phyloP scores from a whole-genome alignment of 2,329 filamentous ascomycete species.

The Trichoderma simmonsii region DNA sequence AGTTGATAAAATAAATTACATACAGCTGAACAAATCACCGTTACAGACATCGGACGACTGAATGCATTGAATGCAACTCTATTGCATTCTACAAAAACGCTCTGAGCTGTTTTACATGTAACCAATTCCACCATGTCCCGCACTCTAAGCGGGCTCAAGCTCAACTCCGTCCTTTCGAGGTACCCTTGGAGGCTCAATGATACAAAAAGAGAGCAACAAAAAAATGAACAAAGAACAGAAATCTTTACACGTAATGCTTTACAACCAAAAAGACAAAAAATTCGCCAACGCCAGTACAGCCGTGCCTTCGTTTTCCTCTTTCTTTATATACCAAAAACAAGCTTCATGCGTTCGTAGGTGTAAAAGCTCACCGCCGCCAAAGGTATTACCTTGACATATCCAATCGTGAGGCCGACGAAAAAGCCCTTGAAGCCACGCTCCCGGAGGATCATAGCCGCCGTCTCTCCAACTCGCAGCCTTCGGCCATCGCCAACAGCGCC shows the following conservation, averaged over 20 bases:
- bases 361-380: constrained; percentile 73
- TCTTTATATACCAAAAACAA: constrained; percentile 59
- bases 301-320: background rate
- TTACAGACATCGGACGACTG: rapidly evolving
- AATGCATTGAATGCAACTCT: background rate
- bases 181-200: background rate
- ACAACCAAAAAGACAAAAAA: background rate
- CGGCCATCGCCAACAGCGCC: constrained; percentile 90
- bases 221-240: background rate
- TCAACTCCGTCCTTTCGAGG: constrained; percentile 1
- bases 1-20: background rate
- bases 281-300: constrained; percentile 18
- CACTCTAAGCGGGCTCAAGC: background rate
- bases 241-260: background rate
- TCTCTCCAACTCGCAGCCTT: constrained; percentile 74
- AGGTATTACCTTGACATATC: constrained; percentile 90
- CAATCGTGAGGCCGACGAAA: constrained; percentile 89
- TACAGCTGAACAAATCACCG: background rate
- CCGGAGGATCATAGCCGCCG: constrained; percentile 67
- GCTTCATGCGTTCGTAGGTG: constrained; percentile 63
- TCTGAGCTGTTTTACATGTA: constrained; percentile 2
- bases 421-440: constrained; percentile 80
- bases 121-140: background rate
- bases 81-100: background rate
- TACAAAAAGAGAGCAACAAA: background rate